Conservation (phyloP, 163 green algal species). For the Chlorella variabilis region DNA sequence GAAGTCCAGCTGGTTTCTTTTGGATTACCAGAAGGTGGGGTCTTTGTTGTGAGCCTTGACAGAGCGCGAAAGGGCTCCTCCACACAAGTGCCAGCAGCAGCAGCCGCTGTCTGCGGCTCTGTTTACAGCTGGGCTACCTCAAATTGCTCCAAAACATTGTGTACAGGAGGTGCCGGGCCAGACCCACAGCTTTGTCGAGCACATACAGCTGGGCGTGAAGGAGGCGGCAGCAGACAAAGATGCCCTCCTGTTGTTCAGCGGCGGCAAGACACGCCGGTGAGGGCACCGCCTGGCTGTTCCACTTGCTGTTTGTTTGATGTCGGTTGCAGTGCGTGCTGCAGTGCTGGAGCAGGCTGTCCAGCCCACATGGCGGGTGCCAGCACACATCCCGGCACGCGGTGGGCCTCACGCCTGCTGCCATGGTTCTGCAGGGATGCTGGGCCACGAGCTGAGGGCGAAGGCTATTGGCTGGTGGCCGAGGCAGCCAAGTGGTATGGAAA, state of each 20-base stretch:
- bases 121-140: too few species aligned
- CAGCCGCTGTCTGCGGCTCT: too few species aligned
- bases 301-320: neutral
- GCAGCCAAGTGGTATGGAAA: conserved; percentile 80
- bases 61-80: too few species aligned
- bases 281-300: neutral
- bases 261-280: conserved; percentile 73
- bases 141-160: too few species aligned
- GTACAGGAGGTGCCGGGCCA: conserved; percentile 61
- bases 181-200: conserved; percentile 81
- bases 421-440: conserved; percentile 62
- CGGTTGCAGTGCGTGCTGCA: neutral
- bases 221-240: conserved; percentile 64
- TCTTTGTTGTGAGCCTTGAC: too few species aligned
- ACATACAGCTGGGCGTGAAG: conserved; percentile 81
- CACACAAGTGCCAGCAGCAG: too few species aligned
- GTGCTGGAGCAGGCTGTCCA: neutral
- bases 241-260: conserved; percentile 88
- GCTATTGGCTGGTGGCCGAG: conserved; percentile 88
- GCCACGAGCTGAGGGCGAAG: conserved; percentile 77
- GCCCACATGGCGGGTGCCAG: neutral
- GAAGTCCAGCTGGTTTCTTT: conserved; percentile 75
- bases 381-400: neutral
- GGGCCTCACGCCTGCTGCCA: neutral
- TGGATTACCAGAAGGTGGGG: conserved; percentile 77